Percentiles rank a stretch among this genome's conserved stretches.
These are phyloP conservation scores for Auriscalpium vulgare DNA, from an alignment of 768 basidiomycete species.

Conservation along the genomic window DNA sequence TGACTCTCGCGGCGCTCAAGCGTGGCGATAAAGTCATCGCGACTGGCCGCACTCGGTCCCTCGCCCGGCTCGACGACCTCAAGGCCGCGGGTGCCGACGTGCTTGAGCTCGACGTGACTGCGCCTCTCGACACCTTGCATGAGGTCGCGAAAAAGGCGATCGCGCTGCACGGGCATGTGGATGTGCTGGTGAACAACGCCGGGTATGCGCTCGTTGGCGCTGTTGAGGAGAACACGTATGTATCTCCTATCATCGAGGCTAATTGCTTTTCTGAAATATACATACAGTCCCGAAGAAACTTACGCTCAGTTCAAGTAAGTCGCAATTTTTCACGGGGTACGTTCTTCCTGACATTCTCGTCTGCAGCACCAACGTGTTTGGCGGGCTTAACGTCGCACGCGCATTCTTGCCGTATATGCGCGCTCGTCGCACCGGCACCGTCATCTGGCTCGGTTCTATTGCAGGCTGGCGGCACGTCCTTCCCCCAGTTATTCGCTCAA, in stretches of 20 bases:
- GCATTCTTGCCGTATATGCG: conserved; percentile 18
- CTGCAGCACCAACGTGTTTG: conserved; percentile 14
- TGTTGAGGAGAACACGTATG: conserved; percentile 15
- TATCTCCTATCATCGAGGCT: background rate
- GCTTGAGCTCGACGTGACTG: conserved; percentile 21
- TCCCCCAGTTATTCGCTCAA: too few relatives aligned
- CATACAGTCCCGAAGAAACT: conserved; percentile 17
- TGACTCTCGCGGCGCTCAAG: conserved; percentile 9
- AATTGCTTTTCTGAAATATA: background rate
- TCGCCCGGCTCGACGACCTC: conserved; percentile 23
- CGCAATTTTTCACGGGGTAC: background rate
- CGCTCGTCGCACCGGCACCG: conserved; percentile 10
- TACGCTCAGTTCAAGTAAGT: conserved; percentile 11
- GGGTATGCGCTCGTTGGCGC: conserved; percentile 9
- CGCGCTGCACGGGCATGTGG: conserved; percentile 11
- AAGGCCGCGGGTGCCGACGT: conserved; percentile 18
- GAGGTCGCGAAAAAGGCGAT: conserved; percentile 16
- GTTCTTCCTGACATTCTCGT: background rate
- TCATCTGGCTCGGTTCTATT: conserved; percentile 13
- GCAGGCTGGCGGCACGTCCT: conserved; percentile 4
- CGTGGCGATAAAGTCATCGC: conserved; percentile 17
- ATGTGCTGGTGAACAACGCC: conserved; percentile 16
- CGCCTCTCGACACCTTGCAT: conserved; percentile 12
- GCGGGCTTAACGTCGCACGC: conserved; percentile 13
- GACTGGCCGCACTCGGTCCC: conserved; percentile 7